phyloP scores from a whole-genome alignment of 2,329 filamentous ascomycete species.

The Didymella glomerata region DNA sequence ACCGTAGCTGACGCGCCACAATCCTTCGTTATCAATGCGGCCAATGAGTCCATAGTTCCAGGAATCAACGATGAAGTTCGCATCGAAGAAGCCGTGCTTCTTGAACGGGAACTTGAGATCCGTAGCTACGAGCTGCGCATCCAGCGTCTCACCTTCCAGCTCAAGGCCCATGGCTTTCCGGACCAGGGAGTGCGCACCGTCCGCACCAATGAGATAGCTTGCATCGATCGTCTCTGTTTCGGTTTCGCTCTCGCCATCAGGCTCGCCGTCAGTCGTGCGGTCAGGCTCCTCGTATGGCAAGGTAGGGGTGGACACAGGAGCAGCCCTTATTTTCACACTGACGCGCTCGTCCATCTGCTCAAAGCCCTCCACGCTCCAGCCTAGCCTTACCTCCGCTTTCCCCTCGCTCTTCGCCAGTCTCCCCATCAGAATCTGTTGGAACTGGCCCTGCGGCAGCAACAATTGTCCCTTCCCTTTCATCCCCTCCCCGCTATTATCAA shows the following conservation, averaged over 20 bases:
- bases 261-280: background rate
- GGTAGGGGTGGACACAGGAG: background rate
- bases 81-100: conserved; percentile 50
- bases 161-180: conserved; percentile 30
- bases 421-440: conserved; percentile 39
- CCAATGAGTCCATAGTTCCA: conserved; percentile 52
- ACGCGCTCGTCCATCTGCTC: background rate
- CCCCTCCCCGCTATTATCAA: conserved; percentile 33
- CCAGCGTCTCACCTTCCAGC: conserved; percentile 48
- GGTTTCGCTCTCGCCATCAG: background rate
- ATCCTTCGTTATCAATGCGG: conserved; percentile 42
- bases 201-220: conserved; percentile 43
- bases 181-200: conserved; percentile 39
- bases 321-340: background rate
- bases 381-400: conserved; percentile 32
- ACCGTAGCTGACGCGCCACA: conserved; percentile 56
- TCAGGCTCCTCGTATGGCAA: background rate
- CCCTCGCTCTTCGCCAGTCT: conserved; percentile 23
- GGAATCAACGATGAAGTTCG: conserved; percentile 53
- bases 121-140: conserved; percentile 51
- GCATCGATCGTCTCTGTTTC: conserved; percentile 32
- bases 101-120: conserved; percentile 51
- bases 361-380: conserved; percentile 26
- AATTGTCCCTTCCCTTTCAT: conserved; percentile 38
- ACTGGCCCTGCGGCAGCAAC: conserved; percentile 44